phyloP scores from a whole-genome alignment of 305 asterid species.

The Solanum aculeatissimum region DNA sequence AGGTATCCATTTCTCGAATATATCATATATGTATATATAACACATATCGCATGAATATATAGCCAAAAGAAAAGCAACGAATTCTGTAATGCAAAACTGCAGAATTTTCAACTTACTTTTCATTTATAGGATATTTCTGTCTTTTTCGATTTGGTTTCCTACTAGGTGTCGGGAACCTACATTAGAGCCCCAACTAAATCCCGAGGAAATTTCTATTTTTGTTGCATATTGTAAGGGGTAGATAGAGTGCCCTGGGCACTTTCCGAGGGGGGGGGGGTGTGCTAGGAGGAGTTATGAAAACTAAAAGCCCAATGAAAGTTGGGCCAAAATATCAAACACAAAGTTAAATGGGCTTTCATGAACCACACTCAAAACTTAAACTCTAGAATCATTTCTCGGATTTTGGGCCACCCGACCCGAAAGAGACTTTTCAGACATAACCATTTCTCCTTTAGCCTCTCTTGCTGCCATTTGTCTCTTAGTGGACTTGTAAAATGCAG shows the following conservation, averaged over 20 bases:
- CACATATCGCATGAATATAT: not conserved
- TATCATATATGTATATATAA: no score
- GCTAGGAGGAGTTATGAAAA: not conserved
- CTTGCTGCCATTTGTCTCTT: constrained; percentile 42
- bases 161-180: no score
- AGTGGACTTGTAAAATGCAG: constrained; percentile 51
- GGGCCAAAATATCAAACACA: not conserved
- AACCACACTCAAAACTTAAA: not conserved
- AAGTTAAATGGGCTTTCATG: not conserved
- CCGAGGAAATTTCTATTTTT: not conserved
- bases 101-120: not conserved
- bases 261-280: no score
- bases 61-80: not conserved
- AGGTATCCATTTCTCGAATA: no score
- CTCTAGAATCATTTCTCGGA: not conserved
- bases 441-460: constrained; percentile 26
- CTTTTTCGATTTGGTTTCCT: not conserved
- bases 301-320: not conserved
- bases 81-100: not conserved
- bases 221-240: not conserved
- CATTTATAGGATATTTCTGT: not conserved
- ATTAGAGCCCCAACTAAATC: no score
- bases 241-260: not conserved
- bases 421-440: constrained; percentile 20
- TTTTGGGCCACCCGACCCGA: not conserved